Evolutionary conservation across 176 grass and related monocot genomes (phyloP).

Genomic region (Raddia distichophylla): DNA sequence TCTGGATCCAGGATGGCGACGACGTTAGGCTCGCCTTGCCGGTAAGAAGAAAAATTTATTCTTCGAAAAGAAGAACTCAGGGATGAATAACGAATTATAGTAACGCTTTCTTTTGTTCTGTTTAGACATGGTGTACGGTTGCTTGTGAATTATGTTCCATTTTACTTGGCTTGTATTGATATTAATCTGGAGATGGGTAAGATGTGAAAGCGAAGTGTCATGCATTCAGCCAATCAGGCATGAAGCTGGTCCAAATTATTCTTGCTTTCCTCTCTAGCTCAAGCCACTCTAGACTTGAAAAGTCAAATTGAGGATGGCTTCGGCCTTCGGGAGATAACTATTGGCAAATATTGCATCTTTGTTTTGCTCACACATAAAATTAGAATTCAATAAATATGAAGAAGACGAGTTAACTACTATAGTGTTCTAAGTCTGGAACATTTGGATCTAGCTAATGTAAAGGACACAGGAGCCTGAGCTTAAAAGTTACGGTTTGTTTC

Average conservation of each 20-base stretch:
- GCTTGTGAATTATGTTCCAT: constrained; percentile 1
- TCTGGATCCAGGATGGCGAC: constrained; percentile 90
- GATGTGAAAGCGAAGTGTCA: neutral
- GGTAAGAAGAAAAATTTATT: constrained; percentile 41
- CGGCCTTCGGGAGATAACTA: neutral
- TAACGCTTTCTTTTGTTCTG: neutral
- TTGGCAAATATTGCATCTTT: neutral
- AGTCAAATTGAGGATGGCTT: constrained; percentile 1
- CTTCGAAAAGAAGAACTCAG: neutral
- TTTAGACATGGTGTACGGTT: neutral
- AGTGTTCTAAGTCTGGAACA: neutral
- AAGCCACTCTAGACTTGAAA: neutral
- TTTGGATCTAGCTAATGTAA: neutral
- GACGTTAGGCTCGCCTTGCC: constrained; percentile 82
- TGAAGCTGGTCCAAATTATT: neutral
- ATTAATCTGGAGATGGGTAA: neutral
- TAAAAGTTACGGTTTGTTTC: neutral
- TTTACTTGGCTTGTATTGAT: neutral
- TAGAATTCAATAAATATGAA: neutral
- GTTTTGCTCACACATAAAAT: neutral
- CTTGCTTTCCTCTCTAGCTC: neutral
- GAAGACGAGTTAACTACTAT: neutral
- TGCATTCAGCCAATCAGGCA: neutral
- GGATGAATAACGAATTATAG: neutral
- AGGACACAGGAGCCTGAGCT: neutral